A percentile compares a stretch with the other conserved stretches of the same genome.
phyloP scores from a whole-genome alignment of 2,329 filamentous ascomycete species.

The Aureobasidium subglaciale region DNA sequence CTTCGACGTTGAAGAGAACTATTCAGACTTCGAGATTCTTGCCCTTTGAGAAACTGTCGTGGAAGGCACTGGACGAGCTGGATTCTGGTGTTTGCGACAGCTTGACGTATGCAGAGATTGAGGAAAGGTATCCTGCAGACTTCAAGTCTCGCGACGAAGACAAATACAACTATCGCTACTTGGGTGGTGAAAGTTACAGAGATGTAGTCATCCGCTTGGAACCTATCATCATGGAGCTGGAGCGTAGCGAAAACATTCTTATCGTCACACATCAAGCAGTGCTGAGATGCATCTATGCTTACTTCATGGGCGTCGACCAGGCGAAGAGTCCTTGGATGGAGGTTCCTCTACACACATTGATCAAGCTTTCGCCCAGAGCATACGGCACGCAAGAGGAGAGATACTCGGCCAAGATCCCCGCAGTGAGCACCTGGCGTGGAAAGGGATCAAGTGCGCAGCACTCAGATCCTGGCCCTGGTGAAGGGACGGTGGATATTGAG shows the following conservation, averaged over 20 bases:
- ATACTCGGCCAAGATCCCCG: constrained; percentile 84
- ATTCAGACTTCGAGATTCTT: constrained; percentile 86
- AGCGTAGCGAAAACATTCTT: constrained; percentile 91
- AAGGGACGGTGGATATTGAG: neutral
- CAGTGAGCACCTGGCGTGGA: constrained; percentile 91
- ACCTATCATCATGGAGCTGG: constrained; percentile 98
- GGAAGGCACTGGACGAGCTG: constrained; percentile 97
- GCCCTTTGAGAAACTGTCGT: constrained; percentile 90
- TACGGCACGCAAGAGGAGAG: constrained; percentile 89
- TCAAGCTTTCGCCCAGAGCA: constrained; percentile 89
- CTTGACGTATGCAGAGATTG: constrained; percentile 92
- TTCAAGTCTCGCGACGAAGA: constrained; percentile 93
- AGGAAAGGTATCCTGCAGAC: constrained; percentile 84
- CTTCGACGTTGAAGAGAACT: constrained; percentile 71
- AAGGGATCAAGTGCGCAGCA: constrained; percentile 92
- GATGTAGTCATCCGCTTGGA: constrained; percentile 97
- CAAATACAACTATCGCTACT: constrained; percentile 99
- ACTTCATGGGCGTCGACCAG: constrained; percentile 97
- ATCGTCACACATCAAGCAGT: constrained; percentile 98
- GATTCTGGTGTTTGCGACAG: constrained; percentile 96
- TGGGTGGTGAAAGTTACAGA: constrained; percentile 89
- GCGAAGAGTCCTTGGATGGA: constrained; percentile 97
- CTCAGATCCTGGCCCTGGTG: constrained; percentile 37
- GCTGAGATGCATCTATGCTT: constrained; percentile 92
- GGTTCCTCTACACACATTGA: constrained; percentile 89